Evolutionary conservation across 1,284 basidiomycete genomes (phyloP).

Genomic region (Leccinum angustisporum): DNA sequence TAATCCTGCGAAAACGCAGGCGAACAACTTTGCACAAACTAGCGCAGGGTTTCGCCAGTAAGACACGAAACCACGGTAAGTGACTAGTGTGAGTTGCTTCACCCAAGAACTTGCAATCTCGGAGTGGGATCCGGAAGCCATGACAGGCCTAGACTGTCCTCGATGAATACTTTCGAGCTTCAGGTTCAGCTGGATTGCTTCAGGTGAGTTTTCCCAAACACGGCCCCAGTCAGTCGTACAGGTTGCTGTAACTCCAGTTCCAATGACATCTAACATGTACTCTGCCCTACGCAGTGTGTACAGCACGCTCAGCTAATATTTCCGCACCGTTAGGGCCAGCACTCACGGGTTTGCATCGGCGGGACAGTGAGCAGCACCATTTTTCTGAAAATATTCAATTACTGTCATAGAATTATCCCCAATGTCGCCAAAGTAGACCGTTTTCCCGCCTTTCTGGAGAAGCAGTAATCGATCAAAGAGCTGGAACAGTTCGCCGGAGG

Average conservation of each 20-base stretch:
- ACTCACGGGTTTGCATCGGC: slow-evolving; percentile 42
- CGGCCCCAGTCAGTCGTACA: slow-evolving; percentile 45
- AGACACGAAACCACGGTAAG: slow-evolving; percentile 34
- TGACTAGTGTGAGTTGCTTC: slow-evolving; percentile 47
- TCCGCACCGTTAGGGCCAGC: neutral
- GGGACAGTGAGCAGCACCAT: slow-evolving; percentile 49
- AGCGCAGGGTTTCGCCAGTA: slow-evolving; percentile 64
- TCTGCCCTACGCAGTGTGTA: slow-evolving; percentile 48
- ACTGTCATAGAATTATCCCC: slow-evolving; percentile 57
- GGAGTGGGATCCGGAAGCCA: slow-evolving; percentile 28
- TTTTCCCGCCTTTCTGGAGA: slow-evolving; percentile 66
- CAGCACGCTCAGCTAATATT: neutral
- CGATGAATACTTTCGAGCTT: slow-evolving; percentile 41
- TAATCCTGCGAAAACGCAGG: slow-evolving; percentile 49
- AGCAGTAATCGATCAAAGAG: slow-evolving; percentile 63
- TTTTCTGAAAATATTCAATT: slow-evolving; percentile 66
- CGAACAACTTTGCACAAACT: slow-evolving; percentile 71
- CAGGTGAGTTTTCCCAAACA: slow-evolving; percentile 42
- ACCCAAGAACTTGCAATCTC: slow-evolving; percentile 53
- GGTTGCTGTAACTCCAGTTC: slow-evolving; percentile 56
- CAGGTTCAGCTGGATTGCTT: slow-evolving; percentile 32
- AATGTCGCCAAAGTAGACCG: slow-evolving; percentile 75
- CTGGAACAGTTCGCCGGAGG: slow-evolving; percentile 69
- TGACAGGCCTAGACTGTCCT: slow-evolving; percentile 9
- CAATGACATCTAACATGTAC: slow-evolving; percentile 67